Evolutionary conservation across 2,329 filamentous ascomycete genomes (phyloP).

Genomic region (Alternaria arbusti): DNA sequence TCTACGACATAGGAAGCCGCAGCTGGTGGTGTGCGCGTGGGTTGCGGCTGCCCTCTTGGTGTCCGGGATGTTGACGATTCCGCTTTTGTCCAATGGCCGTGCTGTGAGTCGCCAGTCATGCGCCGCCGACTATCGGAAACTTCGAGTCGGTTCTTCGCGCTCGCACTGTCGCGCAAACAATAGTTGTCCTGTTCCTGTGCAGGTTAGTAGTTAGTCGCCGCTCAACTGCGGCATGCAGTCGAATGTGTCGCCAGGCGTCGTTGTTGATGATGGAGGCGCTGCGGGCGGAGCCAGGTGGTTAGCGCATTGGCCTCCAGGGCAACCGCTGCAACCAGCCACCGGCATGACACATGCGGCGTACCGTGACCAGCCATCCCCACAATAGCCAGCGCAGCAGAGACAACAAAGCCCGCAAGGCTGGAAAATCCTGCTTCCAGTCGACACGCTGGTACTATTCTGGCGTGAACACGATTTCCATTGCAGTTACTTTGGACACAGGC

Average conservation of each 20-base stretch:
- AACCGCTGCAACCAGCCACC: conserved; percentile 15
- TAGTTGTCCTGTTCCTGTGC: conserved; percentile 36
- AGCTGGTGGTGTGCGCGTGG: conserved; percentile 17
- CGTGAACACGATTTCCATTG: not conserved
- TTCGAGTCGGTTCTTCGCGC: conserved; percentile 19
- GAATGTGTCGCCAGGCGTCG: conserved; percentile 30
- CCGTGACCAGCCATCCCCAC: conserved; percentile 6
- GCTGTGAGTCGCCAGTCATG: conserved; percentile 28
- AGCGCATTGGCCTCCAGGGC: conserved; percentile 19
- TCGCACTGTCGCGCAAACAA: conserved; percentile 10
- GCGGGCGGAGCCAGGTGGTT: conserved; percentile 17
- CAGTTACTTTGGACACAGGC: not conserved
- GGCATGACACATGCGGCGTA: conserved; percentile 9
- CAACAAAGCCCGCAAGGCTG: not conserved
- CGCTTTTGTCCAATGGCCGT: conserved; percentile 23
- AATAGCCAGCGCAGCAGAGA: conserved; percentile 9
- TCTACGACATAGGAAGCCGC: conserved; percentile 1
- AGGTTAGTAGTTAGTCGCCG: conserved; percentile 43
- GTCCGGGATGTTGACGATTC: conserved; percentile 24
- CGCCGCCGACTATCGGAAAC: conserved; percentile 28
- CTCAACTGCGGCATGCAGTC: conserved; percentile 29
- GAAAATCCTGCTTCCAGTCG: not conserved
- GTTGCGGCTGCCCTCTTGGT: conserved; percentile 23
- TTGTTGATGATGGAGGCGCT: conserved; percentile 30
- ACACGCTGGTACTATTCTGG: not conserved